Conservation (phyloP, 768 basidiomycete species). For the Baorangia bicolor region DNA sequence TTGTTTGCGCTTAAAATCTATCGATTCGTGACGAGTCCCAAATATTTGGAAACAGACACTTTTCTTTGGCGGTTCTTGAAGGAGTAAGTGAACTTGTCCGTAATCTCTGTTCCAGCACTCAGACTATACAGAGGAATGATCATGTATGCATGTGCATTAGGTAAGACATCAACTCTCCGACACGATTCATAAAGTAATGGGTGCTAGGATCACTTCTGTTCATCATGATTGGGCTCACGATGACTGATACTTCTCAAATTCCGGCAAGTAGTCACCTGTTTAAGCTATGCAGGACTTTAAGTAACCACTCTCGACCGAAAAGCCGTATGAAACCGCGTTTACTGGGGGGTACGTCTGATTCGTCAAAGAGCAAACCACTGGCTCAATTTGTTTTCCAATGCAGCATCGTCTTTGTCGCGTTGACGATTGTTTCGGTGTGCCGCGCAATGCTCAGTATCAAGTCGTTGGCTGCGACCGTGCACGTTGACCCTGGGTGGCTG, state of each 20-base stretch:
- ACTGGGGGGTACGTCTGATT: conserved; percentile 7
- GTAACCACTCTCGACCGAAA: background rate
- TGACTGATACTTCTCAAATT: conserved; percentile 1
- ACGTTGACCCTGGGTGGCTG: conserved; percentile 44
- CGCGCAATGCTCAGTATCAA: conserved; percentile 41
- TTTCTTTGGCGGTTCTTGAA: conserved; percentile 18
- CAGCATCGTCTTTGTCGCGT: conserved; percentile 6
- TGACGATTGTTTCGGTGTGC: conserved; percentile 31
- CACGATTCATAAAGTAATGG: background rate
- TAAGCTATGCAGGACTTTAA: background rate
- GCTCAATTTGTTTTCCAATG: background rate
- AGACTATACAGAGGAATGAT: conserved; percentile 20
- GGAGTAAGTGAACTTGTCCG: conserved; percentile 6
- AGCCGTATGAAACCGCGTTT: conserved; percentile 12
- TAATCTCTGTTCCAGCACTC: background rate
- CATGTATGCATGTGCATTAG: conserved; percentile 22
- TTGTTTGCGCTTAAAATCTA: conserved; percentile 16
- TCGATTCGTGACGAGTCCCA: conserved; percentile 9
- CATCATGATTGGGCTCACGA: conserved; percentile 9
- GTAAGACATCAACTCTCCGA: background rate
- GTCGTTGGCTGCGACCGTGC: conserved; percentile 42
- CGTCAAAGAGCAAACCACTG: background rate
- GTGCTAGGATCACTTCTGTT: conserved; percentile 17
- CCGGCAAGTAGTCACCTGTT: conserved; percentile 2
- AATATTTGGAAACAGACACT: conserved; percentile 2